Conservation (phyloP, 1,284 basidiomycete species). For the Stygiomarasmius scandens region DNA sequence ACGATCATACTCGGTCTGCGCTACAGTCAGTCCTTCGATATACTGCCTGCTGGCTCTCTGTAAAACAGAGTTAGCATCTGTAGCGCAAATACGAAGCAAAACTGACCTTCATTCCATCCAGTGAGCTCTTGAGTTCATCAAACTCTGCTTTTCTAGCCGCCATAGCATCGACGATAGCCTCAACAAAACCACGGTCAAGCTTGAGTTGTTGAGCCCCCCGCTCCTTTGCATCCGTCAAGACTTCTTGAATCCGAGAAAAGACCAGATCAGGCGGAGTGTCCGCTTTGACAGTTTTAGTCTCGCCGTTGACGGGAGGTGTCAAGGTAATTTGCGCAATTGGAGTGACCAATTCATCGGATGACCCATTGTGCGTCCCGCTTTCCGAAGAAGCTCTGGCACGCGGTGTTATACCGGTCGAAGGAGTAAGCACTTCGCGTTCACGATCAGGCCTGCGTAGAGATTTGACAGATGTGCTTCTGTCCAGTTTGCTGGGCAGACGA, state of each 20-base stretch:
- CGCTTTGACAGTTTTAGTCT: constrained; percentile 37
- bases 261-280: constrained; percentile 45
- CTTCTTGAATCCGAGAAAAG: constrained; percentile 56
- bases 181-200: constrained; percentile 77
- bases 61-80: constrained; percentile 10
- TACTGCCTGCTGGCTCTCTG: constrained; percentile 89
- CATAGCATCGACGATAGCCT: constrained; percentile 71
- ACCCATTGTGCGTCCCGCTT: not conserved
- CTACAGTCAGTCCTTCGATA: constrained; percentile 89
- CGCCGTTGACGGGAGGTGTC: constrained; percentile 38
- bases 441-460: not conserved
- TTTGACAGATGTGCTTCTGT: not conserved
- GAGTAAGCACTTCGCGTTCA: not conserved
- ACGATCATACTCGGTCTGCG: constrained; percentile 91
- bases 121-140: constrained; percentile 70
- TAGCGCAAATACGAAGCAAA: not conserved
- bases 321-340: constrained; percentile 42
- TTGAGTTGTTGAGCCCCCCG: constrained; percentile 66
- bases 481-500: not conserved
- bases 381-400: not conserved
- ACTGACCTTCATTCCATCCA: constrained; percentile 86
- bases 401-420: not conserved
- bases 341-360: not conserved
- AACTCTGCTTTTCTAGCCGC: constrained; percentile 70
- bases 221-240: constrained; percentile 65